Evolutionary conservation across 2,329 filamentous ascomycete species (phyloP), one percentile per base, ranked within the genome.

Genomic region (Dichotomopilus funicola): DNA sequence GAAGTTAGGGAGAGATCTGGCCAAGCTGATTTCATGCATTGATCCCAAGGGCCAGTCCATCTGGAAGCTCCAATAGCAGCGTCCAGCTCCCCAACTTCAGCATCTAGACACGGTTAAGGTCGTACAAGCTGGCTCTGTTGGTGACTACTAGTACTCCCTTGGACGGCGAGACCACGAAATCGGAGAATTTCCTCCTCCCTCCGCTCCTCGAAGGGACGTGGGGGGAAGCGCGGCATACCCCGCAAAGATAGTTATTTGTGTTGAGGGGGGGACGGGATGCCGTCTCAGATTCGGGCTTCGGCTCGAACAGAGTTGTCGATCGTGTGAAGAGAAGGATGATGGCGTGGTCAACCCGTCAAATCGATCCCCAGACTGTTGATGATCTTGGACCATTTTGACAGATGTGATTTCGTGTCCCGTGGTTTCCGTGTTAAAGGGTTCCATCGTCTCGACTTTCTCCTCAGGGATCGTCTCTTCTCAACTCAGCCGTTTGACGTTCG

Each of bases 41-140:
- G 10, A 44, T 36, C 48, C 40, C 44, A 36, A 27, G 19, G 19
- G 19, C 19, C 19, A 27, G 45, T 13, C 19, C 44, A 44, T 49
- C 44, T 53, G 12, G 54, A 56, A 49, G 49, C 33, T 13, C 36
- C 44, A 36, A 36, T 40, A 40, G 49, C 48, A 44, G 49, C 6
- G 51, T 6, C 1, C 36, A 40, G 42, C 4, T 34, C 8, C 33
- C 13, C 38, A n/a, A 34, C 12, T 35, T 40, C 38, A 43, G 11
- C 6, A 33, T 37, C 36, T 47, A 6, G 33, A 35, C 19, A 27
- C 19, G 19, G 19, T 36, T 35, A 8, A 6, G 31, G 13, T 31
- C n/a, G 36, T 37, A 36, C 34, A 11, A 40, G 36, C 4, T 49
- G 13, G 37, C 34, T 49, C 33, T 27, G 33, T 31, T 44, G 53